Evolutionary conservation across 805 yeast species (phyloP).

Genomic region (Yarrowia divulgata): DNA sequence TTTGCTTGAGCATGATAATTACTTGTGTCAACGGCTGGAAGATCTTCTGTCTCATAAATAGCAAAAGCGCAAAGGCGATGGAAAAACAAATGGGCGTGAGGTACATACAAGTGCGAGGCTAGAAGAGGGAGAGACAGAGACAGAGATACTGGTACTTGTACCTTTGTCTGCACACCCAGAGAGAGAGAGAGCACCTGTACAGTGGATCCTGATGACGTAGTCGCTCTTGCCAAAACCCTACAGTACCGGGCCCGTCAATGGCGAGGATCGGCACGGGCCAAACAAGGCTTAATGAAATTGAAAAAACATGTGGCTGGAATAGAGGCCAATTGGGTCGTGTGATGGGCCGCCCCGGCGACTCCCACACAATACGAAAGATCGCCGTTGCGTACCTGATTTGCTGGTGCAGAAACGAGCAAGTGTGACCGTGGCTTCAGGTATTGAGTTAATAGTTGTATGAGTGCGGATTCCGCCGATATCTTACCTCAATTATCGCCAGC

Average conservation of each 20-base stretch:
- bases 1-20: neutral
- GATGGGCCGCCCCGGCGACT: neutral
- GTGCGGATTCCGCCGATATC: no score
- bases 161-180: no score
- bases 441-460: no score
- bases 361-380: conserved; percentile 4
- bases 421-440: neutral
- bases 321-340: conserved; percentile 14
- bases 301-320: neutral
- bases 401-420: neutral
- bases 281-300: neutral
- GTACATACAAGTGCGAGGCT: no score
- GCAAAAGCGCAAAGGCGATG: conserved; percentile 12
- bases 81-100: conserved; percentile 15
- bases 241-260: neutral
- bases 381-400: conserved; percentile 1
- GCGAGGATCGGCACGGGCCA: neutral
- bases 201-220: no score
- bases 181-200: no score
- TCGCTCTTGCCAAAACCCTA: no score
- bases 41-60: conserved; percentile 28
- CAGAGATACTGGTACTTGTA: no score
- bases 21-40: conserved; percentile 25
- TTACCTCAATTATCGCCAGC: conserved; percentile 2
- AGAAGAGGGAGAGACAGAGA: no score